Evolutionary conservation across 2,329 filamentous ascomycete species (phyloP).

Genomic region (Colletotrichum sojae): DNA sequence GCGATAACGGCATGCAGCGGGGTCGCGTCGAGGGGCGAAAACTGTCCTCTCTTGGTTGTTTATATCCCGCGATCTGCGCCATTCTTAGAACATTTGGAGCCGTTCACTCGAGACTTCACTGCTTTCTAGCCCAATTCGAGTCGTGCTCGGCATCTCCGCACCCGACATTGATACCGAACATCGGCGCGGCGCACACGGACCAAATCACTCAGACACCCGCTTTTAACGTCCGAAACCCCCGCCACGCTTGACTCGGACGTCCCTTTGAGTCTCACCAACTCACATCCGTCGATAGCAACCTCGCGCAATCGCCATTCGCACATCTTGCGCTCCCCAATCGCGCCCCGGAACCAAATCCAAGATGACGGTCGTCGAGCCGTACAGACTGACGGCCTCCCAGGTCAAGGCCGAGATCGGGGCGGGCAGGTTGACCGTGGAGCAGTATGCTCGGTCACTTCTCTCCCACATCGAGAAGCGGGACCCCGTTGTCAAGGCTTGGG

Average conservation of each 20-base stretch:
- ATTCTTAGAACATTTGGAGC: background rate
- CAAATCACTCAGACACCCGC: background rate
- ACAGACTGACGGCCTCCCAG: constrained; percentile 57
- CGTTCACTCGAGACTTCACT: background rate
- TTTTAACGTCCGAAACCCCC: background rate
- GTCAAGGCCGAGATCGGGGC: constrained; percentile 53
- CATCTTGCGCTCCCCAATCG: too few species aligned
- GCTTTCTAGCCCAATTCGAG: background rate
- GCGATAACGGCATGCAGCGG: constrained; percentile 34
- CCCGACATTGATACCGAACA: background rate
- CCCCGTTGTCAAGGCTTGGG: constrained; percentile 64
- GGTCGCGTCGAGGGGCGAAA: constrained; percentile 6
- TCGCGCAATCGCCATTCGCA: too few species aligned
- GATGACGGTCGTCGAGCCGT: constrained; percentile 28
- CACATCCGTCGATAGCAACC: too few species aligned
- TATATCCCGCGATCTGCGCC: background rate
- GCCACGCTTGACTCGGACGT: background rate
- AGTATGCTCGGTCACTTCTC: constrained; percentile 64
- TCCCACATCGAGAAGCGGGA: constrained; percentile 60
- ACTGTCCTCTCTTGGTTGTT: constrained; percentile 4
- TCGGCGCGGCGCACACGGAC: background rate
- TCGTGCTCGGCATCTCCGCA: background rate
- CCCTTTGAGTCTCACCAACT: background rate
- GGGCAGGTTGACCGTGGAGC: constrained; percentile 61
- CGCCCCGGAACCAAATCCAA: background rate